phyloP scores from a whole-genome alignment of 2,329 filamentous ascomycete species.

The Colletotrichum navitas region DNA sequence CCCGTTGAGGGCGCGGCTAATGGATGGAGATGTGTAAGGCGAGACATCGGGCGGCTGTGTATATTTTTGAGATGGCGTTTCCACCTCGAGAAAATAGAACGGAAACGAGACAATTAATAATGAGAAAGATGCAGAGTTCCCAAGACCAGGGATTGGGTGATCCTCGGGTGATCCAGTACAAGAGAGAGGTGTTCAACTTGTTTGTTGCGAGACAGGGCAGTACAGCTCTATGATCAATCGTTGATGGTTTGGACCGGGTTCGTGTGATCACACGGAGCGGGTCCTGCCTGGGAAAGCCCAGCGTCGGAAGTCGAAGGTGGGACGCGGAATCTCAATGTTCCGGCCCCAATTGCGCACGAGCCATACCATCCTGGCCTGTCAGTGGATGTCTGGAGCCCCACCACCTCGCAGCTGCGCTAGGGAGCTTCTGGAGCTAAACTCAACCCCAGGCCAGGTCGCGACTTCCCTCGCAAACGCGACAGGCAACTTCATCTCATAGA shows the following conservation, averaged over 20 bases:
- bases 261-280: neutral
- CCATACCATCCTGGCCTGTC: slow-evolving; percentile 4
- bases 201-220: neutral
- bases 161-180: neutral
- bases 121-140: neutral
- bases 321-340: neutral
- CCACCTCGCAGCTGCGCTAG: slow-evolving; percentile 19
- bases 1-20: too few relatives aligned
- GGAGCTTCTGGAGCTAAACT: slow-evolving; percentile 39
- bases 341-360: neutral
- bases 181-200: neutral
- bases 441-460: slow-evolving; percentile 29
- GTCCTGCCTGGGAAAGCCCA: neutral
- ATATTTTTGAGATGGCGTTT: neutral
- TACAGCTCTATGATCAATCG: neutral
- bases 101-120: neutral
- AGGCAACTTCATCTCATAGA: slow-evolving; percentile 28
- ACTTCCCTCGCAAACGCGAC: slow-evolving; percentile 36
- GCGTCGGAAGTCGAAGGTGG: neutral
- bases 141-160: neutral
- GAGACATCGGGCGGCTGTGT: neutral
- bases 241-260: neutral
- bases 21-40: neutral
- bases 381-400: slow-evolving; percentile 33
- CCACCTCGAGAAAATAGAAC: neutral